These are phyloP conservation scores for Erythrobasidium hasegawianum DNA, from an alignment of 1,284 basidiomycete genomes.

Conservation along the genomic window DNA sequence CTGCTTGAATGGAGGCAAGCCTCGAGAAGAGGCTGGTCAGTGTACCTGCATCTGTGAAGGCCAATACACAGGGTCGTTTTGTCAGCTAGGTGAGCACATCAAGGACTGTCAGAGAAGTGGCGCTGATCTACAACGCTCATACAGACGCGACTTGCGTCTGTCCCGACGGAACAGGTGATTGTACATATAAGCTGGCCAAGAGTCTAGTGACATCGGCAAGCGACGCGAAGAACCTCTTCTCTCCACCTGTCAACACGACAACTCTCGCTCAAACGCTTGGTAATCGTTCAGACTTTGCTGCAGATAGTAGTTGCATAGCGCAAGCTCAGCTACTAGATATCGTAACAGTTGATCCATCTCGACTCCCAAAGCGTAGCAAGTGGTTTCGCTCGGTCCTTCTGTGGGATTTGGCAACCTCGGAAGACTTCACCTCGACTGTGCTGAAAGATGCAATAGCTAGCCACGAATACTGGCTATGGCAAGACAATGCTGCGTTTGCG, in stretches of 20 bases:
- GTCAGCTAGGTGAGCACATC: slow-evolving; percentile 20
- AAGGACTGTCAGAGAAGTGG: no score
- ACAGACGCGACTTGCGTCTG: slow-evolving; percentile 37
- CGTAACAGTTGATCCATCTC: slow-evolving; percentile 14
- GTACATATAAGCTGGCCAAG: slow-evolving; percentile 28
- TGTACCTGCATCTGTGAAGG: slow-evolving; percentile 13
- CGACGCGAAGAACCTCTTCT: slow-evolving; percentile 22
- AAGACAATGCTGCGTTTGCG: slow-evolving; percentile 31
- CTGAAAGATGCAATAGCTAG: slow-evolving; percentile 26
- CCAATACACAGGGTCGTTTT: slow-evolving; percentile 9
- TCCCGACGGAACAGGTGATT: not conserved
- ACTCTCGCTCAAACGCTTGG: slow-evolving; percentile 29
- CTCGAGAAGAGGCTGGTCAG: not conserved
- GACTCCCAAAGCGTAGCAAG: slow-evolving; percentile 2
- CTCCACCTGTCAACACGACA: slow-evolving; percentile 26
- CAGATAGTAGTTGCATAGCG: not conserved
- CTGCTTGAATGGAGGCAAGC: slow-evolving; percentile 8
- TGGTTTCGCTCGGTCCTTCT: slow-evolving; percentile 21
- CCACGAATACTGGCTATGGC: slow-evolving; percentile 31
- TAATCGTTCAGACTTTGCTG: not conserved
- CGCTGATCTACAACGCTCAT: no score
- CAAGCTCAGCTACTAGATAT: slow-evolving; percentile 11
- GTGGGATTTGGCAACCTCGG: slow-evolving; percentile 23
- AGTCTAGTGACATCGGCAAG: slow-evolving; percentile 18
- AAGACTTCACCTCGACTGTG: slow-evolving; percentile 3